Base-by-base conservation (phyloP, 805 yeast genomes). In the Metschnikowia borealis region DNA sequence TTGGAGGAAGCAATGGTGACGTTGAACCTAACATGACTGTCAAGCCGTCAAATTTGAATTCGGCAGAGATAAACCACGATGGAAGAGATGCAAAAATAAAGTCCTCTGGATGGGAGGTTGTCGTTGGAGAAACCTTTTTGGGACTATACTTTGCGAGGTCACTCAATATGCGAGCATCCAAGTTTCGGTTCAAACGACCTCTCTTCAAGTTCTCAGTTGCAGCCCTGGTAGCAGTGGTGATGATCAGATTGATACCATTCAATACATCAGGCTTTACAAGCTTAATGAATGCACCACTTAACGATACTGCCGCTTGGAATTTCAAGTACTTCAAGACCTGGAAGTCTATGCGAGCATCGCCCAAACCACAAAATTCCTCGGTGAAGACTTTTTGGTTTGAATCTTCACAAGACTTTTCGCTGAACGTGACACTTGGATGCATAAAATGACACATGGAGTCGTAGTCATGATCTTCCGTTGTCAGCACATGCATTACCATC, bases 1-100 rank as follows among this genome's bases (percentile, higher is more conserved):
- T 53, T 38, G 46, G 58, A 42, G 53, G 71, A 6, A 73, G 65
- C 35, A 73, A 59, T 1, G 73, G 67, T 6, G 77, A 72, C 18
- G 75, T 57, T 2, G 77, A 70, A 0, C 77, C 77, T 11, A 73
- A 46, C 31, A 54, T 48, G 4, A 74, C 37, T 8, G 54, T 54
- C 21, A 60, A 36, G 5, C 54, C 48, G n/a, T 50, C 44, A 14
- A 65, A 29, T 6, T 46, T 47, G 20, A 67, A 21, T 18, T 60
- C 57, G 15, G 61, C 46, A 11, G 62, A 65, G 2, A 67, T 51
- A 13, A 73, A 47, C 77, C 77, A 73, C 4, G 52, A 37, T 0
- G 78, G 77, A 13, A 70, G 53, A 20, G 58, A 41, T 7, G 47
- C 48, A 52, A 68, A 68, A 4, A 66, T 13, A 7, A 44, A 49